Conservation (phyloP, 768 basidiomycete genomes). For the Tubosaeta brunneosetosa region DNA sequence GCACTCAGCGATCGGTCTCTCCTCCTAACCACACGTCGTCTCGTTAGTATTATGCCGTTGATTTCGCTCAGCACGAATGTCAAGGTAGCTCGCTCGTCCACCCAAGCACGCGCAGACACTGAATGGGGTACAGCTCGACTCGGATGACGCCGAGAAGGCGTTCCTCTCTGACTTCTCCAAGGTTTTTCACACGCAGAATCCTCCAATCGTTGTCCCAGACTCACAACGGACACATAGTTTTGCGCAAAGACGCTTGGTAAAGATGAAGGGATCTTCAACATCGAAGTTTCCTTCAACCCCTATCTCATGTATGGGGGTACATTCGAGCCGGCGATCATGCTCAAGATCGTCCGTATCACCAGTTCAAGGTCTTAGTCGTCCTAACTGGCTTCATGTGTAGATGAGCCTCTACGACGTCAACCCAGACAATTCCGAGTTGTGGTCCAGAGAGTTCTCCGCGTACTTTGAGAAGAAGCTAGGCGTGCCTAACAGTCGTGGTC, state of each 20-base stretch:
- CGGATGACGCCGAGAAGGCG: conserved; percentile 28
- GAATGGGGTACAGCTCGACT: conserved; percentile 8
- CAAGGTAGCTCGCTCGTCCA: conserved; percentile 19
- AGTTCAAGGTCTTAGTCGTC: not conserved
- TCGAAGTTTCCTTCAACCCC: conserved; percentile 54
- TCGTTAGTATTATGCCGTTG: conserved; percentile 29
- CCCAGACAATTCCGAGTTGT: conserved; percentile 41
- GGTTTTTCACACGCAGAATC: conserved; percentile 31
- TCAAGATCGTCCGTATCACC: conserved; percentile 48
- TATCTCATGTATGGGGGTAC: conserved; percentile 56
- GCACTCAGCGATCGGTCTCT: not conserved
- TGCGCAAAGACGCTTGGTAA: conserved; percentile 50
- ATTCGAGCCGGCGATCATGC: conserved; percentile 60
- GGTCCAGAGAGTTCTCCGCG: conserved; percentile 51
- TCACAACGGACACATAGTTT: conserved; percentile 33
- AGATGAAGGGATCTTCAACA: conserved; percentile 51
- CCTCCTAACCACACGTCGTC: not conserved
- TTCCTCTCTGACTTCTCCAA: conserved; percentile 53
- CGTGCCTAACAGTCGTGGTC: conserved; percentile 48
- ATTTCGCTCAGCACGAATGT: conserved; percentile 39
- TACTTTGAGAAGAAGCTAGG: conserved; percentile 55
- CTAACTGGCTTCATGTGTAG: conserved; percentile 30
- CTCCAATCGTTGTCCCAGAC: not conserved
- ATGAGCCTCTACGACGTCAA: conserved; percentile 53
- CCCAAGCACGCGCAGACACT: not conserved